Percentiles rank a stretch among this genome's conserved stretches.
Evolutionary conservation across 1,139 yeast species (phyloP).

Genomic region (Meyerozyma elateridarum): DNA sequence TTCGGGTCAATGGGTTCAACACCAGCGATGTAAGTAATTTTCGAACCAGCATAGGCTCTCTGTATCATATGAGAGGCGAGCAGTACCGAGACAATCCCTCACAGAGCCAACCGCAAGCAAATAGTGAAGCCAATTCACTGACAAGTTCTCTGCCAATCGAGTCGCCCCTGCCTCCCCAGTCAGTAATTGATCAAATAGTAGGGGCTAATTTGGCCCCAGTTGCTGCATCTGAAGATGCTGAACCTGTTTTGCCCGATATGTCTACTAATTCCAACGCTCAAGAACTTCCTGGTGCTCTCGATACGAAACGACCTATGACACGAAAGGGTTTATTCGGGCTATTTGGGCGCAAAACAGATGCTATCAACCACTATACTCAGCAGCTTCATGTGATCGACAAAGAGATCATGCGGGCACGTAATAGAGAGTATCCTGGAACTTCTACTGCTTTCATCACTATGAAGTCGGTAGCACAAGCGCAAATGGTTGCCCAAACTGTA

Average conservation of each 20-base stretch:
- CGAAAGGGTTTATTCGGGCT: conserved; percentile 48
- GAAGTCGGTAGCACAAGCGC: conserved; percentile 83
- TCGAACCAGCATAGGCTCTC: conserved; percentile 28
- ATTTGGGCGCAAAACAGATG: conserved; percentile 57
- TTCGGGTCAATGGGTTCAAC: conserved; percentile 36
- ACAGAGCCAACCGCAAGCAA: conserved; percentile 13
- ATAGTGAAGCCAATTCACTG: too few relatives aligned
- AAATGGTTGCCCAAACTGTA: conserved; percentile 82
- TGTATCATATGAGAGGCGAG: conserved; percentile 16
- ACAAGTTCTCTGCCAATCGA: too few relatives aligned
- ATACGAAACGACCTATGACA: conserved; percentile 47
- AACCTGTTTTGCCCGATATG: too few relatives aligned
- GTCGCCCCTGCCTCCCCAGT: conserved; percentile 8
- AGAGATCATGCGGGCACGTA: conserved; percentile 52
- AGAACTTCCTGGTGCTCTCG: too few relatives aligned
- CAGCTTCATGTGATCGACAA: conserved; percentile 54
- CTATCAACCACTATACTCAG: conserved; percentile 57
- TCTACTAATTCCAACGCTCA: too few relatives aligned
- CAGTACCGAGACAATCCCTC: conserved; percentile 16
- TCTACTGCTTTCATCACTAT: conserved; percentile 76
- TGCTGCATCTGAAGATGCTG: background rate
- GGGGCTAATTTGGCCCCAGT: background rate
- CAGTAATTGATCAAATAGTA: conserved; percentile 1
- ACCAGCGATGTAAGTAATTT: conserved; percentile 9
- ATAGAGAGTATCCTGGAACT: conserved; percentile 57